Conservation (phyloP, 2,329 filamentous ascomycete genomes). For the Calonectria crousiana region DNA sequence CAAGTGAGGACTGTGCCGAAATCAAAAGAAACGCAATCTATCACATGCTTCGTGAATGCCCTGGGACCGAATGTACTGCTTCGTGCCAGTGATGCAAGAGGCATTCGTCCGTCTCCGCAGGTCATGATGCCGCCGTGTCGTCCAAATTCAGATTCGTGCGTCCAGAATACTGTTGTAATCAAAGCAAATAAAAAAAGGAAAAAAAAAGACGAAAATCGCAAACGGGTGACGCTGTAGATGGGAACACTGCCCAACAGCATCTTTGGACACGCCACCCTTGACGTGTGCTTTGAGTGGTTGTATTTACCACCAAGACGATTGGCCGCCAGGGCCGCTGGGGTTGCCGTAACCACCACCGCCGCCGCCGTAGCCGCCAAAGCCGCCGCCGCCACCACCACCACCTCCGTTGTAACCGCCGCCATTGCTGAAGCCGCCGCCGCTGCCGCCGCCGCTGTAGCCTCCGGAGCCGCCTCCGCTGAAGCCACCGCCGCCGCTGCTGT, state of each 20-base stretch:
- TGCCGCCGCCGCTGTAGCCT: conserved; percentile 44
- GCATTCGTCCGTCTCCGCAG: conserved; percentile 51
- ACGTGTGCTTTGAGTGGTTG: conserved; percentile 27
- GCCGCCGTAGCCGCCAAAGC: conserved; percentile 57
- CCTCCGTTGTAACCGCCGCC: conserved; percentile 56
- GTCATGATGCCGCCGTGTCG: conserved; percentile 59
- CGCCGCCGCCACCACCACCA: conserved; percentile 63
- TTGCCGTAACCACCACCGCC: conserved; percentile 66
- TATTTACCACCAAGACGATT: conserved; percentile 77
- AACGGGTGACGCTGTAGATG: conserved; percentile 35
- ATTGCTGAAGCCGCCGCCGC: conserved; percentile 53
- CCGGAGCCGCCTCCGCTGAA: conserved; percentile 54
- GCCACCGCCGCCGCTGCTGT: conserved; percentile 54
- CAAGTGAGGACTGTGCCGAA: conserved; percentile 57
- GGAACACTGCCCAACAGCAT: conserved; percentile 31
- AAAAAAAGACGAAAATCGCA: conserved; percentile 40
- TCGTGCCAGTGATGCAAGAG: conserved; percentile 48
- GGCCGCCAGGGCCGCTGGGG: conserved; percentile 76
- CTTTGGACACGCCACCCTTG: conserved; percentile 32
- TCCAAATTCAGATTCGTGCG: conserved; percentile 48
- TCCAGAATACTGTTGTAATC: conserved; percentile 43
- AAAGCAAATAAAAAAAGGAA: conserved; percentile 38
- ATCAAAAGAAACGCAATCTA: conserved; percentile 60
- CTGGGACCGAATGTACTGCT: conserved; percentile 51
- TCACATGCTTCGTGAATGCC: conserved; percentile 58